A percentile compares a stretch with the other conserved stretches of the same genome.
Evolutionary conservation across 2,329 filamentous ascomycete genomes (phyloP).

Genomic region (Ilyonectria robusta): DNA sequence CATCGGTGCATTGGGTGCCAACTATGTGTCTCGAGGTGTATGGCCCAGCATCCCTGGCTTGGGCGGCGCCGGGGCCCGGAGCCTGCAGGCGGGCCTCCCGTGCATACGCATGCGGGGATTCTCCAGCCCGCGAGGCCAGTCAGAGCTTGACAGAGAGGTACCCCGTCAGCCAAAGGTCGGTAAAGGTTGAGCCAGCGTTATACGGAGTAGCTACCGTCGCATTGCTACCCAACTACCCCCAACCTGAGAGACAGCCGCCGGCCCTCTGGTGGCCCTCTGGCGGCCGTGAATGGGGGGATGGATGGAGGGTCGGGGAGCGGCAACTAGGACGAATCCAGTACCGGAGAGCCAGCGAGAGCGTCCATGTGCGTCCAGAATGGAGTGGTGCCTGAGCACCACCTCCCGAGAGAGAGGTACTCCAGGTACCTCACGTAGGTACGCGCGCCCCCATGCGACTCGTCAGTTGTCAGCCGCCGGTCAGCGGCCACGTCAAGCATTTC

Average conservation of each 20-base stretch:
- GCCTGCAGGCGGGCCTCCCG: slow-evolving; percentile 47
- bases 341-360: slow-evolving; percentile 11
- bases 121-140: slow-evolving; percentile 41
- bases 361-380: background rate
- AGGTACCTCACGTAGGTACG: background rate
- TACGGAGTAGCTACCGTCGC: slow-evolving; percentile 43
- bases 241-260: slow-evolving; percentile 16
- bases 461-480: slow-evolving; percentile 24
- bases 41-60: slow-evolving; percentile 47
- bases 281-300: slow-evolving; percentile 14
- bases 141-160: slow-evolving; percentile 34
- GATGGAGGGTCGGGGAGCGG: slow-evolving; percentile 29
- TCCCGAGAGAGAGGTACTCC: slow-evolving; percentile 3
- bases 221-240: slow-evolving; percentile 47
- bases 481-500: background rate
- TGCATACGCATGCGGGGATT: slow-evolving; percentile 44
- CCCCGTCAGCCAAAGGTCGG: slow-evolving; percentile 35
- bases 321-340: slow-evolving; percentile 29
- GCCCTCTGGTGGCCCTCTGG: background rate
- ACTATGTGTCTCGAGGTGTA: slow-evolving; percentile 48
- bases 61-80: slow-evolving; percentile 43
- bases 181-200: slow-evolving; percentile 36
- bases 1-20: slow-evolving; percentile 46
- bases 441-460: slow-evolving; percentile 17
- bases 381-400: slow-evolving; percentile 21